Percentiles rank a stretch among this genome's conserved stretches.
phyloP scores from a whole-genome alignment of 352 stramenopile species.

The Globisporangium viniferum region DNA sequence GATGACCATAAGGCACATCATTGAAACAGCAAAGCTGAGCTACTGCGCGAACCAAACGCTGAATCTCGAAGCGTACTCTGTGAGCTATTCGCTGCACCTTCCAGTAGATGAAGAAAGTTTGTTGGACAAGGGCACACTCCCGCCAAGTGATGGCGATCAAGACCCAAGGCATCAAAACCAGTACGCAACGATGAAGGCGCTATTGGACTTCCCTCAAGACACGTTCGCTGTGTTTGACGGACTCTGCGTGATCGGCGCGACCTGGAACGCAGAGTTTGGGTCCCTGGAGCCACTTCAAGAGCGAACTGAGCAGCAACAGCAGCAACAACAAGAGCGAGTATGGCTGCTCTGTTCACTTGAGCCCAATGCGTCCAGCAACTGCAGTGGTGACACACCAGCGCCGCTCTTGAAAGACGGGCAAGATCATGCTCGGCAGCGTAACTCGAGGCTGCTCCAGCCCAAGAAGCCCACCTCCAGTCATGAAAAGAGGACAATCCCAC shows the following conservation, averaged over 20 bases:
- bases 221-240: slow-evolving; percentile 14
- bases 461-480: not conserved
- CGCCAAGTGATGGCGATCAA: not conserved
- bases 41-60: not conserved
- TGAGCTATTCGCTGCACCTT: not conserved
- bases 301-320: not conserved
- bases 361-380: not conserved
- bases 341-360: slow-evolving; percentile 1
- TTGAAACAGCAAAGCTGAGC: not conserved
- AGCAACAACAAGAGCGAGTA: not conserved
- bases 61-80: not conserved
- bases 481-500: not conserved
- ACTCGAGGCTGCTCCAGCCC: not conserved
- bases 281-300: not conserved
- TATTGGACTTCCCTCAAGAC: not conserved
- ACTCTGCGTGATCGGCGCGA: slow-evolving; percentile 1
- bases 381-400: not conserved
- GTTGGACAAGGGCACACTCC: too few relatives aligned
- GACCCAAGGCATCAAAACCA: not conserved
- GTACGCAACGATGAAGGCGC: not conserved
- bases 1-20: not conserved
- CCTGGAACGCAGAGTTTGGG: slow-evolving; percentile 1
- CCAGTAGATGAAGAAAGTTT: not conserved
- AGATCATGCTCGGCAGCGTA: not conserved
- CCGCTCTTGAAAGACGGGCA: not conserved